Percentiles rank a stretch among this genome's conserved stretches.
Evolutionary conservation across 306 rosid genomes (phyloP).

Genomic region (Hippophae gyantsensis): DNA sequence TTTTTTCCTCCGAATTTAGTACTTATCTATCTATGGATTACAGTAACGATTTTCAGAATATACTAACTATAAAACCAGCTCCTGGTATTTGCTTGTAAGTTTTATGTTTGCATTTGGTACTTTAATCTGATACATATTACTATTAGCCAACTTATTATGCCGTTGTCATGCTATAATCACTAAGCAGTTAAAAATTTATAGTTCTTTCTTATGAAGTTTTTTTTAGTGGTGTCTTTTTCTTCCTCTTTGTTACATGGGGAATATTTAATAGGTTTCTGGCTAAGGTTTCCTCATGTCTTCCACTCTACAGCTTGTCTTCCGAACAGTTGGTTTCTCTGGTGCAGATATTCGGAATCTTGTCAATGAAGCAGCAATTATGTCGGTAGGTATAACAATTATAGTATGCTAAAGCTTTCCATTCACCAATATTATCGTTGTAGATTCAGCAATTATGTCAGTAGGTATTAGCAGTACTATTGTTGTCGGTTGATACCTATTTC

Average conservation of each 20-base stretch:
- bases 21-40: too few relatives aligned
- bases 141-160: background rate
- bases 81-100: too few relatives aligned
- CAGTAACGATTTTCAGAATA: too few relatives aligned
- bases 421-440: background rate
- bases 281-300: conserved; percentile 19
- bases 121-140: background rate
- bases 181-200: too few relatives aligned
- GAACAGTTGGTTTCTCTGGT: conserved; percentile 93
- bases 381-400: conserved; percentile 44
- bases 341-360: conserved; percentile 94
- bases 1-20: too few relatives aligned
- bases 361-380: conserved; percentile 96
- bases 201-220: background rate
- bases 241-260: background rate
- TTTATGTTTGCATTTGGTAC: too few relatives aligned
- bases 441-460: background rate
- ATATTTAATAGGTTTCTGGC: conserved; percentile 16
- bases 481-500: background rate
- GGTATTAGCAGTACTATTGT: background rate
- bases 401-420: background rate
- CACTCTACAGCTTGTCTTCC: conserved; percentile 78
- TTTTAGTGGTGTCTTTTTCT: conserved; percentile 13
- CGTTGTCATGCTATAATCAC: too few relatives aligned
- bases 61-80: too few relatives aligned